Conservation (phyloP, 768 basidiomycete species). For the Fomitopsis pulvina region DNA sequence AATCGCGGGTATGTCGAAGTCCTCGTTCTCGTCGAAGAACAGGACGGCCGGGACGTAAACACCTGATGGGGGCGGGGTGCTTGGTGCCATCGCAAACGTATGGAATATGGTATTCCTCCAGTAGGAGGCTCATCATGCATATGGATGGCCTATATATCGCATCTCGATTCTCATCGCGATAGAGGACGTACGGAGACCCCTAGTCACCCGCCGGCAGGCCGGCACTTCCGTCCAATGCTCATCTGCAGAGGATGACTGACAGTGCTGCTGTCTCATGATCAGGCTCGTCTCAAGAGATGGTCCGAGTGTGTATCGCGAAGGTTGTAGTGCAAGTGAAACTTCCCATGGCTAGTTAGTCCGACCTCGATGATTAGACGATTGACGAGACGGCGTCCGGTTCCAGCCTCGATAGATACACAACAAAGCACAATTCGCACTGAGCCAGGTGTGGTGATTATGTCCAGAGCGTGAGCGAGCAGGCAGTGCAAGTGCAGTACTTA, state of each 20-base stretch:
- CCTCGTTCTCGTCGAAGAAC: slow-evolving; percentile 63
- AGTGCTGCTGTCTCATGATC: background rate
- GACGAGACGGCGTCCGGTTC: no score
- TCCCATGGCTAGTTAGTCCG: no score
- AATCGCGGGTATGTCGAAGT: slow-evolving; percentile 62
- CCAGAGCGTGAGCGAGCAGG: no score
- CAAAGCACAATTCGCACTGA: no score
- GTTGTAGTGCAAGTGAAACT: background rate
- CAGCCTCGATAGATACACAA: no score
- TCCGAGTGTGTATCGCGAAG: background rate
- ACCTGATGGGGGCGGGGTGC: slow-evolving; percentile 51
- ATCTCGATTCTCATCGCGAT: slow-evolving; percentile 9
- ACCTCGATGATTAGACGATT: no score
- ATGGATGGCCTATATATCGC: background rate
- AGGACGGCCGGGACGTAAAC: slow-evolving; percentile 77
- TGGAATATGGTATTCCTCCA: no score
- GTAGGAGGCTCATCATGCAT: background rate
- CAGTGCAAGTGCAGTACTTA: no score
- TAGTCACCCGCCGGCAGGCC: slow-evolving; percentile 3
- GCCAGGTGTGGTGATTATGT: no score
- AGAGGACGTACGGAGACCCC: slow-evolving; percentile 1
- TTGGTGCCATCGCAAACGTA: background rate
- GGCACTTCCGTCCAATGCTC: slow-evolving; percentile 1
- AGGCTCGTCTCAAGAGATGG: background rate
- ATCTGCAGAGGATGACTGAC: background rate